Base-by-base conservation (phyloP, 352 stramenopile genomes). In the Phytophthora pistaciae region DNA sequence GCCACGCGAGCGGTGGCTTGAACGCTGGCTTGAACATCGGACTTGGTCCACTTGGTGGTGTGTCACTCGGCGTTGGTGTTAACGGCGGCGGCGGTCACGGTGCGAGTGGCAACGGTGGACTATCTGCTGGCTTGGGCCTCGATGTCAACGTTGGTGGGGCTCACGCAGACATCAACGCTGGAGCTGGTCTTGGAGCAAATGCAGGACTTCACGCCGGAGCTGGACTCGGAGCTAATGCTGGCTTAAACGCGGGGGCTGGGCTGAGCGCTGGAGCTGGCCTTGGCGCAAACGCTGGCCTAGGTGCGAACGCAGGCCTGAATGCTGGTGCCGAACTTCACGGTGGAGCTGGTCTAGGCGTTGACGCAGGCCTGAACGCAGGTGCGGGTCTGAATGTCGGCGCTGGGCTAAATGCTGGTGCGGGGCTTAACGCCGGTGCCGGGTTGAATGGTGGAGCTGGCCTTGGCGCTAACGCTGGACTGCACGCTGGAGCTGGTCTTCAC, bases 231-330 rank as follows among this genome's bases (percentile, higher is more conserved):
- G 14, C 38, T 50, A 62, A 31, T n/a, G 49, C 9, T 20, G 56
- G 56, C 2, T 3, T 70, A 3, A 11, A 46, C 20, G 61, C 6
- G 10, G 27, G 57, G 25, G 68, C 44, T 21, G 68, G 52, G 11
- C 20, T 66, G 46, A 53, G 48, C 33, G 40, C 57, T 36, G 57
- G n/a, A n/a, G n/a, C n/a, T n/a, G n/a, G n/a, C n/a, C n/a, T n/a
- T n/a, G n/a, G n/a, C n/a, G n/a, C n/a, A n/a, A 23, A 44, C 5
- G 31, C 52, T 1, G 54, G 63, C 3, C 25, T 29, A 38, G 44
- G 25, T 8, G 14, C 56, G 8, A 16, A 56, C 40, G 61, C 61
- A 23, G 61, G 52, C 11, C 29, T 29, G 9, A 48, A 25, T 5
- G 31, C 31, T 14, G 27, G 23, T 6, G 29, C 29, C 6, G 29